Percentiles rank a stretch among this genome's conserved stretches.
These are phyloP conservation scores for Pichia thaimueangensis DNA, from an alignment of 805 yeast genomes.

Conservation along the genomic window DNA sequence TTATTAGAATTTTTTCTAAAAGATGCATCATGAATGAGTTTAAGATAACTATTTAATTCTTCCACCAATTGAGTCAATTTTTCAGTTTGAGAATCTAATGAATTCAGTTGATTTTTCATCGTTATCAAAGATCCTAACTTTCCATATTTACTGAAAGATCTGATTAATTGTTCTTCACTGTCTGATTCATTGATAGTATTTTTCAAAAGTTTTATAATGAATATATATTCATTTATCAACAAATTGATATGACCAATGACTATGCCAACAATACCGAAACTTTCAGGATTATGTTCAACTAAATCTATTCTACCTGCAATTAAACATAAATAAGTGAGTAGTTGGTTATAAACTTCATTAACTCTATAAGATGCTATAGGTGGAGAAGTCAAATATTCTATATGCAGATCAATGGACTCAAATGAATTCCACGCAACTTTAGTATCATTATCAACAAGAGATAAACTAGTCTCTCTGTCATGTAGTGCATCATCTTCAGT, in stretches of 20 bases:
- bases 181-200: constrained; percentile 8
- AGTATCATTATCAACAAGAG: constrained; percentile 11
- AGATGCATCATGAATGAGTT: constrained; percentile 43
- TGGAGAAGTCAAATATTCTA: constrained; percentile 43
- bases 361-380: constrained; percentile 61
- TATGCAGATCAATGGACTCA: constrained; percentile 18
- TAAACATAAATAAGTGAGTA: constrained; percentile 57
- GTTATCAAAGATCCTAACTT: constrained; percentile 17
- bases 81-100: constrained; percentile 41
- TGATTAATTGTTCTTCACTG: background rate
- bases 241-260: constrained; percentile 64
- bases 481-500: constrained; percentile 3
- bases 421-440: background rate
- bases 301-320: constrained; percentile 73
- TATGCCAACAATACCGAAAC: constrained; percentile 61
- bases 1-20: constrained; percentile 13
- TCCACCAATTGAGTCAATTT: constrained; percentile 51
- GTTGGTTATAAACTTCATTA: constrained; percentile 54
- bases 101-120: constrained; percentile 39
- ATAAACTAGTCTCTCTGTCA: constrained; percentile 9
- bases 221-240: constrained; percentile 50
- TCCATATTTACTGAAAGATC: constrained; percentile 1
- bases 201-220: constrained; percentile 20
- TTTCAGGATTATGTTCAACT: constrained; percentile 65
- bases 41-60: constrained; percentile 58